Percentiles rank a stretch among this genome's conserved stretches.
Conservation (phyloP, 2,329 filamentous ascomycete genomes). For the Alternaria postmessia region DNA sequence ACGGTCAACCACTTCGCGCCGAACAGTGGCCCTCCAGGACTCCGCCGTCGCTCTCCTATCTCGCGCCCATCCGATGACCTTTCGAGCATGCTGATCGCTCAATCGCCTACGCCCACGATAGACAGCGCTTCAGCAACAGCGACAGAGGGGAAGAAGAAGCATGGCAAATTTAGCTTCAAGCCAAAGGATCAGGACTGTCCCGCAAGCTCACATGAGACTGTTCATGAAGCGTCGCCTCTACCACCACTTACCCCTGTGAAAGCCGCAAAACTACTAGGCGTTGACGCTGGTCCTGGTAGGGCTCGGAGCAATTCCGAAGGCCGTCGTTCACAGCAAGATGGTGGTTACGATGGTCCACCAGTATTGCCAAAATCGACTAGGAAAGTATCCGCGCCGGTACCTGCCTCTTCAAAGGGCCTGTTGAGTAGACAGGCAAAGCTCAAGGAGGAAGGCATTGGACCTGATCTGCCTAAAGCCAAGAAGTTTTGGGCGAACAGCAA, state of each 20-base stretch:
- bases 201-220: slow-evolving; percentile 9
- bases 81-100: neutral
- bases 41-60: neutral
- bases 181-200: slow-evolving; percentile 20
- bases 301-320: slow-evolving; percentile 1
- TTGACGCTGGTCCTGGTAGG: slow-evolving; percentile 9
- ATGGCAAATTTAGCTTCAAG: slow-evolving; percentile 24
- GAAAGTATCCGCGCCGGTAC: slow-evolving; percentile 6
- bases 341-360: slow-evolving; percentile 4
- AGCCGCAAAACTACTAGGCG: slow-evolving; percentile 32
- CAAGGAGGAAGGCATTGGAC: slow-evolving; percentile 20
- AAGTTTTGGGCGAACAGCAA: slow-evolving; percentile 14
- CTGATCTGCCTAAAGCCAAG: slow-evolving; percentile 15
- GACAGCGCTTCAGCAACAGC: slow-evolving; percentile 4
- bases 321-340: slow-evolving; percentile 6
- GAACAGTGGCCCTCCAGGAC: slow-evolving; percentile 3
- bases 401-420: slow-evolving; percentile 9
- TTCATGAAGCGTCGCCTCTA: slow-evolving; percentile 21
- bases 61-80: slow-evolving; percentile 3
- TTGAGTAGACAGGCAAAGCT: slow-evolving; percentile 12
- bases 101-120: slow-evolving; percentile 13
- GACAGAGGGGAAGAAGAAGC: slow-evolving; percentile 27
- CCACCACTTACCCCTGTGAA: slow-evolving; percentile 32
- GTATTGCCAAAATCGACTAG: slow-evolving; percentile 14
- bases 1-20: slow-evolving; percentile 11